A percentile compares a stretch with the other conserved stretches of the same genome.
Evolutionary conservation across 129 eudicot species (phyloP).

Genomic region (Cynara cardunculus): DNA sequence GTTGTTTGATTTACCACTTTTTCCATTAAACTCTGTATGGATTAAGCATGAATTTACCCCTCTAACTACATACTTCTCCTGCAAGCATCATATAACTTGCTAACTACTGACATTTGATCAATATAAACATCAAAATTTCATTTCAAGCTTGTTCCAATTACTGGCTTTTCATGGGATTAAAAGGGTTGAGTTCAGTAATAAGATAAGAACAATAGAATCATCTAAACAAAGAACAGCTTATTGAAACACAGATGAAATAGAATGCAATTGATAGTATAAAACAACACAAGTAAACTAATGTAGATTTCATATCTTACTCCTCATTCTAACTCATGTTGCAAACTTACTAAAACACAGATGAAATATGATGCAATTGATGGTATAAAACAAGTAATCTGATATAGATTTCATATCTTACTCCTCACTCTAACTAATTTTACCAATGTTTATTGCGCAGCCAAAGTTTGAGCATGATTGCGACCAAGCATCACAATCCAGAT

Average conservation of each 20-base stretch:
- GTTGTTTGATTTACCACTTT: slow-evolving; percentile 22
- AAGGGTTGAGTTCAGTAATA: too few relatives aligned
- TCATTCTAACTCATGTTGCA: slow-evolving; percentile 83
- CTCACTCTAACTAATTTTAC: slow-evolving; percentile 90
- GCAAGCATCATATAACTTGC: slow-evolving; percentile 5
- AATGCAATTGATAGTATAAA: slow-evolving; percentile 2
- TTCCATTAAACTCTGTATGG: neutral
- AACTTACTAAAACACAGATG: slow-evolving; percentile 13
- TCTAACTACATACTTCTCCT: neutral
- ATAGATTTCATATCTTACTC: slow-evolving; percentile 55
- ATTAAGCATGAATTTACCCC: neutral
- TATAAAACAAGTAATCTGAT: too few relatives aligned
- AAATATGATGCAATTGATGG: too few relatives aligned
- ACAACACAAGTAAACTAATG: slow-evolving; percentile 14
- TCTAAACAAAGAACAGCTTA: neutral
- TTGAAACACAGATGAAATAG: slow-evolving; percentile 1
- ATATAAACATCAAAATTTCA: neutral
- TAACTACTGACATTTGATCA: slow-evolving; percentile 9
- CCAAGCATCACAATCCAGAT: slow-evolving; percentile 95
- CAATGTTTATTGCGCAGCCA: slow-evolving; percentile 90
- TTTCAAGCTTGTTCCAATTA: neutral
- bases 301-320: slow-evolving; percentile 60
- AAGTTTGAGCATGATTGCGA: slow-evolving; percentile 79
- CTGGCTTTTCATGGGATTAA: neutral
- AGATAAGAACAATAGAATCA: neutral